Evolutionary conservation across 805 yeast species (phyloP).

Genomic region (Pichia gijzeniarum): DNA sequence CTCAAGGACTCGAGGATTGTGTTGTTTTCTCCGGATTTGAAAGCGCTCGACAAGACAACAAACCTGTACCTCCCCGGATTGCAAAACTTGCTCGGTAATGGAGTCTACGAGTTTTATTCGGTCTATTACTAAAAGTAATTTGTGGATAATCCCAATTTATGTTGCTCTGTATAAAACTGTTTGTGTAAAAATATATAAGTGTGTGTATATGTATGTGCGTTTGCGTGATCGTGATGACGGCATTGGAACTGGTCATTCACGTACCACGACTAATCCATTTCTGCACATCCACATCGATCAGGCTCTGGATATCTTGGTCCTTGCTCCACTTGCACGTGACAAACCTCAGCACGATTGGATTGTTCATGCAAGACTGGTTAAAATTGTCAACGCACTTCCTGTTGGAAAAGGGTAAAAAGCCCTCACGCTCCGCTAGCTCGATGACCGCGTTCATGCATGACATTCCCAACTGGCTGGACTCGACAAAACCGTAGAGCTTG

Average conservation of each 20-base stretch:
- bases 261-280: neutral
- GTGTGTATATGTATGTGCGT: no score
- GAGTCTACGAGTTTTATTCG: slow-evolving; percentile 12
- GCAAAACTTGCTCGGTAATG: slow-evolving; percentile 12
- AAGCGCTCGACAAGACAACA: slow-evolving; percentile 9
- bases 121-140: slow-evolving; percentile 3
- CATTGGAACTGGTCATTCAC: no score
- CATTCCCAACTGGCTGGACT: slow-evolving; percentile 13
- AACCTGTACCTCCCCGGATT: neutral
- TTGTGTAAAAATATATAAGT: no score
- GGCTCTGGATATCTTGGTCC: neutral
- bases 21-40: slow-evolving; percentile 9
- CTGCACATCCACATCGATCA: neutral
- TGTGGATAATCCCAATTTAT: no score
- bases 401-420: slow-evolving; percentile 10
- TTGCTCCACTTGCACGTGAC: slow-evolving; percentile 5
- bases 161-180: no score
- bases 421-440: slow-evolving; percentile 28
- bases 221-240: no score
- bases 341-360: slow-evolving; percentile 8
- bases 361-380: neutral
- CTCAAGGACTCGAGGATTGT: slow-evolving; percentile 10
- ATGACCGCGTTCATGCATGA: slow-evolving; percentile 23
- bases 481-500: slow-evolving; percentile 38
- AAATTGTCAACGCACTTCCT: slow-evolving; percentile 12